Percentiles rank a stretch among this genome's conserved stretches.
phyloP scores from a whole-genome alignment of 768 basidiomycete species.

The Suillus tomentosus region DNA sequence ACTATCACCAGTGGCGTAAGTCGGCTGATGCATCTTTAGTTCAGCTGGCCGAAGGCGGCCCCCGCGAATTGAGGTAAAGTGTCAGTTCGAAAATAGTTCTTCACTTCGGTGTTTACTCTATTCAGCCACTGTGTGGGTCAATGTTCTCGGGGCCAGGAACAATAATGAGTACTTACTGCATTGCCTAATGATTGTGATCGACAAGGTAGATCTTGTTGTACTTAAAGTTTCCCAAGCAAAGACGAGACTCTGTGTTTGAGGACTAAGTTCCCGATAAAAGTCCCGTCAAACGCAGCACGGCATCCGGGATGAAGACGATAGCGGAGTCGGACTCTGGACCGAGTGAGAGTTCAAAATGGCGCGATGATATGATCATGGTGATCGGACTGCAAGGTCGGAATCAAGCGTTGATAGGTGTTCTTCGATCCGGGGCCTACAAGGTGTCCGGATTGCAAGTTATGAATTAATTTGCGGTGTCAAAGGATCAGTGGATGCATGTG shows the following conservation, averaged over 20 bases:
- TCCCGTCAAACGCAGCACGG: background rate
- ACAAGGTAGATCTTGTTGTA: background rate
- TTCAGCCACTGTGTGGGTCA: background rate
- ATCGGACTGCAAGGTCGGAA: background rate
- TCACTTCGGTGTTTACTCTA: background rate
- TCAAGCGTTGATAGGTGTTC: background rate
- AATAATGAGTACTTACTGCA: background rate
- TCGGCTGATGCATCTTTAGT: background rate
- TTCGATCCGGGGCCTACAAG: background rate
- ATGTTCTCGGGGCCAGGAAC: too few relatives aligned
- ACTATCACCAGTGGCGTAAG: constrained; percentile 3
- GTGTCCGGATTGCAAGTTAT: background rate
- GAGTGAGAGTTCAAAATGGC: background rate
- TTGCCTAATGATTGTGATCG: background rate
- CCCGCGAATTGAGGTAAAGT: background rate
- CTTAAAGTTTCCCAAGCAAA: background rate
- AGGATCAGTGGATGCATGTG: background rate
- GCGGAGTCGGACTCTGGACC: background rate
- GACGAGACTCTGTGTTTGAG: background rate
- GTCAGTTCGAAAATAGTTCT: background rate
- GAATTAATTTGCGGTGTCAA: background rate
- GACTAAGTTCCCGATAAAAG: background rate
- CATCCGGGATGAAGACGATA: background rate
- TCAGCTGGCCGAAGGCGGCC: background rate
- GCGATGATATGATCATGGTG: constrained; percentile 5